phyloP scores from a whole-genome alignment of 106 monocot species.

The Posidonia australis region DNA sequence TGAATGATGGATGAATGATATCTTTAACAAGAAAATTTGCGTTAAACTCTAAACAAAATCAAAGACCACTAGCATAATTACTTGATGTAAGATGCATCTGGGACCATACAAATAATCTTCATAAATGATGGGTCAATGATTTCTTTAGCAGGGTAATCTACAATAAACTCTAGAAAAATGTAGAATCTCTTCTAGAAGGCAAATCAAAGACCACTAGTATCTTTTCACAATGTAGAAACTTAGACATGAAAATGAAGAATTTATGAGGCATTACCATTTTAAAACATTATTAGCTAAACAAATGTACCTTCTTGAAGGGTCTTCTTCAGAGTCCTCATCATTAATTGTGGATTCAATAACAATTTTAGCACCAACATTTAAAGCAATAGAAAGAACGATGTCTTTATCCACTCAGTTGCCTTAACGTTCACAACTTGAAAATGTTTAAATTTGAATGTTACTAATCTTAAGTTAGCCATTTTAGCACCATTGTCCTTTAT shows the following conservation, averaged over 20 bases:
- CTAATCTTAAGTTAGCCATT: conserved; percentile 87
- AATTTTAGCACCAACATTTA: conserved; percentile 95
- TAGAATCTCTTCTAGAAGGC: too few species aligned
- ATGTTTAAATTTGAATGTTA: conserved; percentile 81
- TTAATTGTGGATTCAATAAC: conserved; percentile 69
- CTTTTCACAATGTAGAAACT: too few species aligned
- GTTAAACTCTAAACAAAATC: not conserved
- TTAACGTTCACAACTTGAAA: conserved; percentile 79
- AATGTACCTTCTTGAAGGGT: conserved; percentile 54
- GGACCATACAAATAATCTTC: too few species aligned
- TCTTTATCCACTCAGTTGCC: conserved; percentile 58
- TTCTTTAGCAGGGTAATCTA: too few species aligned
- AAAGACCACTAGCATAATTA: too few species aligned
- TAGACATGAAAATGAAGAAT: not conserved
- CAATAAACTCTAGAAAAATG: too few species aligned
- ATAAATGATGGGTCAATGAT: too few species aligned
- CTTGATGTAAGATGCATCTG: too few species aligned
- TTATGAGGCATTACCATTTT: not conserved
- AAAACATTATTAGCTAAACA: not conserved
- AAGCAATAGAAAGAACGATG: conserved; percentile 61
- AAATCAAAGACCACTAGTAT: too few species aligned
- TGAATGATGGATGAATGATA: not conserved
- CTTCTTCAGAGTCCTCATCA: conserved; percentile 55
- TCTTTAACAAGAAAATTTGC: not conserved
- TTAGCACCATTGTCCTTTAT: conserved; percentile 85